phyloP scores from a whole-genome alignment of 2,329 filamentous ascomycete species.

The Botrytis fabae region DNA sequence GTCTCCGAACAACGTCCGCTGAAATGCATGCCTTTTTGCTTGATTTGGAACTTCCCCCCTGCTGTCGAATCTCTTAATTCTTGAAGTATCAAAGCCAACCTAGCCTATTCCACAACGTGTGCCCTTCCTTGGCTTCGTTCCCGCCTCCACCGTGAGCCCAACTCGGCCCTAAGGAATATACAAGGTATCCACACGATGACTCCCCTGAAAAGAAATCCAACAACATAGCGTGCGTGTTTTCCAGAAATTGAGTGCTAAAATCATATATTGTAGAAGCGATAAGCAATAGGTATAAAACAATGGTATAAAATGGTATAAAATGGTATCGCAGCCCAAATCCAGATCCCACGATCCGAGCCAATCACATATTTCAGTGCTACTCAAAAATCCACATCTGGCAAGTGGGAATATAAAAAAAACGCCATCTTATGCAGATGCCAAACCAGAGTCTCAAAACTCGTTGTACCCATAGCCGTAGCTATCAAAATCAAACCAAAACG shows the following conservation, averaged over 20 bases:
- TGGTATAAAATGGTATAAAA: slow-evolving; percentile 17
- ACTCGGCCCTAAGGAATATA: not conserved
- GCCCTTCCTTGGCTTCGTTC: not conserved
- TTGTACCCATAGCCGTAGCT: slow-evolving; percentile 18
- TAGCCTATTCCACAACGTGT: slow-evolving; percentile 2
- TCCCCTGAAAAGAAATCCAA: not conserved
- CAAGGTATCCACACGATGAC: not conserved
- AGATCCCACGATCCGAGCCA: not conserved
- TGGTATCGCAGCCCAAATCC: slow-evolving; percentile 2
- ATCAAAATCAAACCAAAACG: slow-evolving; percentile 18
- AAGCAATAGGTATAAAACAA: slow-evolving; percentile 11
- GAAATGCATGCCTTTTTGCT: not conserved
- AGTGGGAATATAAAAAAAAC: slow-evolving; percentile 20
- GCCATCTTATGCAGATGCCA: slow-evolving; percentile 24
- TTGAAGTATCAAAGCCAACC: not conserved
- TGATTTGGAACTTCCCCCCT: not conserved
- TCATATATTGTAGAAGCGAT: slow-evolving; percentile 14
- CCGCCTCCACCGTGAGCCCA: not conserved
- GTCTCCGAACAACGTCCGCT: slow-evolving; percentile 9
- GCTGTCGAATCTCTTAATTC: not conserved
- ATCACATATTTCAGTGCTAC: not conserved
- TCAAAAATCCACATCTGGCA: slow-evolving; percentile 15
- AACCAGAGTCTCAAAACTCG: slow-evolving; percentile 21
- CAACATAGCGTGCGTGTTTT: not conserved
- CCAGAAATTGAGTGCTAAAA: slow-evolving; percentile 10